Evolutionary conservation across 345 rosid genomes (phyloP), one percentile per base, ranked within the genome.

Genomic region (Gossypium anomalum): DNA sequence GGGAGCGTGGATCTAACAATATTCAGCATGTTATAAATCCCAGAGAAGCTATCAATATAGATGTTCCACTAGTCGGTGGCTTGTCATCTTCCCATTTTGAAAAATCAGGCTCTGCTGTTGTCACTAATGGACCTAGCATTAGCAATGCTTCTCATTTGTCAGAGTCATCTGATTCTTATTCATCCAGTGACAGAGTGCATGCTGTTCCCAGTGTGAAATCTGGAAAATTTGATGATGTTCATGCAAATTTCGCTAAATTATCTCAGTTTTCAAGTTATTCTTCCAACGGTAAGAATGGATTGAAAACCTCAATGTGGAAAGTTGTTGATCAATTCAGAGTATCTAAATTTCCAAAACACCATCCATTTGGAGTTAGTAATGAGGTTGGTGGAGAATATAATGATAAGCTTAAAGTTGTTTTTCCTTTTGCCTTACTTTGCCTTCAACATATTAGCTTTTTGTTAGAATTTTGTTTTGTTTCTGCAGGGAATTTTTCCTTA

Each of bases 401-500:
- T 65, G 80, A 81, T 78, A 93, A 89, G 98, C 67, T 48, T 81
- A 68, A 55, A 70, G 65, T 73, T 80, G 20, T 57, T 10, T 25
- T 23, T 56, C 23, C 75, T 67, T 15, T 69, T 38, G 34, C 43
- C 53, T 4, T 67, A 25, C 44, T 52, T 77, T 44, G 71, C 59
- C 53, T 55, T 19, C 64, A 51, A 49, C 15, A 47, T 47, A 38
- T 23, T 44, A 13, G 70, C 67, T 58, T 76, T 77, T 56, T 60
- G n/a, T 71, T 47, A 48, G 15, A 56, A 78, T 19, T 62, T 48
- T 58, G 67, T 63, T 82, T 78, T 80, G 76, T 58, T 63, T 72
- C 79, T 84, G 68, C 88, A 96, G 99, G 92, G 86, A 19, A 83
- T 89, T 76, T 93, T 93, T 82, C 75, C 93, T 71, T 96, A 96